A percentile compares a stretch with the other conserved stretches of the same genome.
Evolutionary conservation across 1,284 basidiomycete species (phyloP).

Genomic region (Fomitopsis palustris): DNA sequence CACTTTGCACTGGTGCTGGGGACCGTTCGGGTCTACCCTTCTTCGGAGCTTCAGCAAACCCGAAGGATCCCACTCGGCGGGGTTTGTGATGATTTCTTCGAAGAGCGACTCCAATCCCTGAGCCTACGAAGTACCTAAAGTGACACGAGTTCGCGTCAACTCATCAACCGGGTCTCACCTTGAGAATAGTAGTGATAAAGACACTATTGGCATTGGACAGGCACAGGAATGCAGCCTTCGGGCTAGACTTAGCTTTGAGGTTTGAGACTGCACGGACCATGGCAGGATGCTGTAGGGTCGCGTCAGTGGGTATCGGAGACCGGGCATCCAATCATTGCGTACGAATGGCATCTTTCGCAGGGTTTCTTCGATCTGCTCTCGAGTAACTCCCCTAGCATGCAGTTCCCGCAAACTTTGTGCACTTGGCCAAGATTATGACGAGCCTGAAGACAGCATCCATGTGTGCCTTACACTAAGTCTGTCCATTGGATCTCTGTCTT

Average conservation of each 20-base stretch:
- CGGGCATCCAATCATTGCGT: slow-evolving; percentile 28
- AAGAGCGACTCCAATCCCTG: slow-evolving; percentile 77
- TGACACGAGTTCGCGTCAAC: neutral
- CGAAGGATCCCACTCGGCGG: slow-evolving; percentile 75
- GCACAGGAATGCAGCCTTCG: slow-evolving; percentile 82
- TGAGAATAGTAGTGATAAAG: slow-evolving; percentile 88
- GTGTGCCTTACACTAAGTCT: slow-evolving; percentile 77
- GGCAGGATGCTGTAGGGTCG: slow-evolving; percentile 77
- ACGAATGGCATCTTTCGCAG: slow-evolving; percentile 87
- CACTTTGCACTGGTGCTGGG: slow-evolving; percentile 83
- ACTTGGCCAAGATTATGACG: slow-evolving; percentile 34
- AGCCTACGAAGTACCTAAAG: slow-evolving; percentile 40
- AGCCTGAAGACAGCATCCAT: neutral
- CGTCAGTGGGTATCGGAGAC: neutral
- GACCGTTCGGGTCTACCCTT: slow-evolving; percentile 69
- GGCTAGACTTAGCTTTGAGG: slow-evolving; percentile 61
- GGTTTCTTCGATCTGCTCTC: slow-evolving; percentile 74
- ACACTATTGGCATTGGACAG: slow-evolving; percentile 93
- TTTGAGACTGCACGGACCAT: slow-evolving; percentile 87
- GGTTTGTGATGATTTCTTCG: slow-evolving; percentile 90
- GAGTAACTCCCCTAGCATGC: slow-evolving; percentile 63
- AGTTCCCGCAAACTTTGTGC: slow-evolving; percentile 74
- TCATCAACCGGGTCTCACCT: slow-evolving; percentile 41
- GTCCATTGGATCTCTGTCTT: slow-evolving; percentile 83
- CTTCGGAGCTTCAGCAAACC: slow-evolving; percentile 79